Evolutionary conservation across 495 filamentous ascomycete genomes (phyloP), one percentile per base, ranked within the genome.

Genomic region (Aspergillus hancockii): DNA sequence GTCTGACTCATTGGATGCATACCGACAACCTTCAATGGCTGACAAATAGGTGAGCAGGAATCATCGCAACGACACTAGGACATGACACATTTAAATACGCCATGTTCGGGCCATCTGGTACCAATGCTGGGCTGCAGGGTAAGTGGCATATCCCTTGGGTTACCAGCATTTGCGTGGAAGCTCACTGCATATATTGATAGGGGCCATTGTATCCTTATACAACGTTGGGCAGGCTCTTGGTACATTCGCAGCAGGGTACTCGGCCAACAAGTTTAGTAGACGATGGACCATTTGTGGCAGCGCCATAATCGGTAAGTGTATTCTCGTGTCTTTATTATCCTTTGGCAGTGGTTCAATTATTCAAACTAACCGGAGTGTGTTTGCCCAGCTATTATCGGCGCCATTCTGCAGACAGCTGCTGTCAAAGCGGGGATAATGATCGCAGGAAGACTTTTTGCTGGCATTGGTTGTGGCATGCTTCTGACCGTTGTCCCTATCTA

Each of bases 381-480:
- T 52, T 52, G 13, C 0, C 30, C 38, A 61, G 58, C 58, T 13
- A 61, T 61, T 32, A 56, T 61, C 52, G 59, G 59, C 25, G 52
- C 52, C 12, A 46, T 81, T 41, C 71, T 88, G 25, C 85, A 88
- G 71, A 81, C 76, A 22, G 72, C 69, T 13, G 69, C 70, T 22
- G 58, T 59, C 4, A 65, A 67, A 40, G 47, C 68, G 23, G 70
- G 59, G 8, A 70, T 73, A 65, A 67, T 75, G 61, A 70, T 75
- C 50, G 70, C 63, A 38, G 70, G 68, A 22, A 65, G 72, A 19
- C 63, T 68, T 40, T 46, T 75, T 25, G 67, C 71, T 10, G 72
- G 72, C 8, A 47, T 67, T 4, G 69, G 67, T 19, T 62, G 62
- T 31, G 72, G 72, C 41, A 65, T 71, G 23, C 54, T 71, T 25